Evolutionary conservation across 2,329 filamentous ascomycete species (phyloP).

Genomic region (Cladophialophora exuberans): DNA sequence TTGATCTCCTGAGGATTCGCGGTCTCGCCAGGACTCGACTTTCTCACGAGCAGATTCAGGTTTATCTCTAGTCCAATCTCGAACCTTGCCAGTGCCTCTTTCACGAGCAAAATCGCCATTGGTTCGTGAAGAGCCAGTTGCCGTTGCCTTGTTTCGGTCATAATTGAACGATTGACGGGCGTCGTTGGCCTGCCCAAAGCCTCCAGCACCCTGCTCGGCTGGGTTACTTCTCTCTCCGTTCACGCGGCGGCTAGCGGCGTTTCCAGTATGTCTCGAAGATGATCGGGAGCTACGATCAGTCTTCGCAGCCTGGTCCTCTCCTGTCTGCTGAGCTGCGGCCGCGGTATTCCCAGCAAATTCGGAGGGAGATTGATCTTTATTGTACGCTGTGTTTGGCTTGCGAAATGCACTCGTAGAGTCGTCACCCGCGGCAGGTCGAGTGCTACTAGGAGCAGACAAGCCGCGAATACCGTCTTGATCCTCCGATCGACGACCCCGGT

Average conservation of each 20-base stretch:
- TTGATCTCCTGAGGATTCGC: constrained; percentile 43
- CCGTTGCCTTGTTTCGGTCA: constrained; percentile 24
- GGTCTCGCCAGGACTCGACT: constrained; percentile 38
- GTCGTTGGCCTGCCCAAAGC: constrained; percentile 14
- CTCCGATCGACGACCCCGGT: constrained; percentile 30
- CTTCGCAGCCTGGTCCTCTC: constrained; percentile 11
- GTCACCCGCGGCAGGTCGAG: constrained; percentile 43
- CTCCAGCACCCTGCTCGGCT: constrained; percentile 17
- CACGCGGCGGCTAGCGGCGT: constrained; percentile 1
- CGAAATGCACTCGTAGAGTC: constrained; percentile 36
- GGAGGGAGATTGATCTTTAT: constrained; percentile 16
- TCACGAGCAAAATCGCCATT: constrained; percentile 24
- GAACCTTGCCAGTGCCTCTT: constrained; percentile 27
- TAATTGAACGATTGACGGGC: constrained; percentile 8
- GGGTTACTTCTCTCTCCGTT: constrained; percentile 18
- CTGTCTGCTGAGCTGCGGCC: constrained; percentile 4
- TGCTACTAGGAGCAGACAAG: constrained; percentile 43
- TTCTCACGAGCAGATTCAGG: constrained; percentile 36
- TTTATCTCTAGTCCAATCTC: constrained; percentile 36
- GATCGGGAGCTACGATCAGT: constrained; percentile 29
- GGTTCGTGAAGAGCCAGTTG: constrained; percentile 6
- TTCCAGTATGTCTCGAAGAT: constrained; percentile 29
- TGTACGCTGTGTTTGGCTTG: constrained; percentile 38
- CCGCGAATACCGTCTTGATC: constrained; percentile 41
- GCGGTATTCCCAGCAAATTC: not conserved